These are phyloP conservation scores for Monosporascus sp. DNA, from an alignment of 2,329 filamentous ascomycete genomes.

Conservation along the genomic window DNA sequence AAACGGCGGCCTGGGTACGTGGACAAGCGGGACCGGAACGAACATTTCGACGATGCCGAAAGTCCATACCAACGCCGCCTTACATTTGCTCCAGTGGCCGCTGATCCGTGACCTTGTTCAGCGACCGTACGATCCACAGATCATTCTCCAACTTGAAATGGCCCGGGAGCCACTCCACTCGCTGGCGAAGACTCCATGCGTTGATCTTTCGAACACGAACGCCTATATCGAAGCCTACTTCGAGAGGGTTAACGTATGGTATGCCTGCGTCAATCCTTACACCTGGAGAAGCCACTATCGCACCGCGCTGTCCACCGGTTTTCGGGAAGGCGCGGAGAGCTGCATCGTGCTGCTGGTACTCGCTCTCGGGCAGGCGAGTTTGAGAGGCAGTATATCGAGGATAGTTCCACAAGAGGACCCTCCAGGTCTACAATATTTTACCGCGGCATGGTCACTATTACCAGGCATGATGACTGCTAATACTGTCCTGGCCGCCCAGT, in stretches of 20 bases:
- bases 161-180: conserved; percentile 68
- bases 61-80: conserved; percentile 72
- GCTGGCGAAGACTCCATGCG: conserved; percentile 57
- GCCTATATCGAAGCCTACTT: conserved; percentile 77
- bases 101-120: conserved; percentile 74
- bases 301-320: conserved; percentile 68
- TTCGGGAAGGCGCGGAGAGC: conserved; percentile 73
- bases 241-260: conserved; percentile 77
- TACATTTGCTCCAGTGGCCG: conserved; percentile 76
- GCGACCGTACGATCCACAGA: conserved; percentile 72
- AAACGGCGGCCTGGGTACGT: conserved; percentile 65
- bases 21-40: conserved; percentile 50
- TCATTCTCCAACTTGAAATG: conserved; percentile 78
- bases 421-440: conserved; percentile 74
- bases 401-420: conserved; percentile 64
- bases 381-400: conserved; percentile 70
- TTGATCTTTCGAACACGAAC: conserved; percentile 69
- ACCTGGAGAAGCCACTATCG: conserved; percentile 74
- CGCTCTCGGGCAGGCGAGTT: conserved; percentile 70
- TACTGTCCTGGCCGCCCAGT: conserved; percentile 72
- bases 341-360: conserved; percentile 77
- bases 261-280: conserved; percentile 78
- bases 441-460: conserved; percentile 71
- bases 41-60: conserved; percentile 87
- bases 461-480: conserved; percentile 76